Evolutionary conservation across 2,329 filamentous ascomycete species (phyloP).

Genomic region (Verticillium albo-atrum): DNA sequence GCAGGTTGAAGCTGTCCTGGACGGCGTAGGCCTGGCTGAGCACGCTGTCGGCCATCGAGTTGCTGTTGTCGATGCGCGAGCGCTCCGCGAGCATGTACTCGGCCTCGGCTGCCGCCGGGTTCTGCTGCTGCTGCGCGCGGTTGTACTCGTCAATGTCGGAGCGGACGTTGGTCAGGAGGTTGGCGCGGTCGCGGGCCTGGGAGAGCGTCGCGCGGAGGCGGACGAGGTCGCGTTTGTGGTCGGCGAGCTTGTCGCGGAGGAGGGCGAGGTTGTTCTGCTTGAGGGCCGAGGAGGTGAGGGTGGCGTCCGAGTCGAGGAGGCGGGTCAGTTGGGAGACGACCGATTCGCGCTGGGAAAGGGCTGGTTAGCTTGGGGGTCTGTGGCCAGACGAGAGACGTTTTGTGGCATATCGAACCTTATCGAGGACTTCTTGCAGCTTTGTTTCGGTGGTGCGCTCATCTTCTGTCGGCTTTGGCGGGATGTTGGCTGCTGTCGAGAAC

Average conservation of each 20-base stretch:
- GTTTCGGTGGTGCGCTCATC: constrained; percentile 77
- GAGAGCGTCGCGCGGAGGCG: constrained; percentile 70
- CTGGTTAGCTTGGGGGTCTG: constrained; percentile 5
- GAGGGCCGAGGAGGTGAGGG: constrained; percentile 82
- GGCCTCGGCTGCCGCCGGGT: constrained; percentile 78
- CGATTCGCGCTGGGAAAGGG: constrained; percentile 62
- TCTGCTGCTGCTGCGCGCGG: constrained; percentile 53
- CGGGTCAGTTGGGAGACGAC: constrained; percentile 79
- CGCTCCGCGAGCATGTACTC: constrained; percentile 98
- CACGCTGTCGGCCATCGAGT: constrained; percentile 84
- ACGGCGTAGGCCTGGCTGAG: constrained; percentile 95
- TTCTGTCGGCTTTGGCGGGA: constrained; percentile 77
- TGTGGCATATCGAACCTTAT: constrained; percentile 74
- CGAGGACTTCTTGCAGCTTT: constrained; percentile 78
- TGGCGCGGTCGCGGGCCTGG: constrained; percentile 79
- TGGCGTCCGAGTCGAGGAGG: constrained; percentile 87
- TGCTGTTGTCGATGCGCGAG: constrained; percentile 77
- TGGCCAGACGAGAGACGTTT: no score
- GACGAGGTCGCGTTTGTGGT: constrained; percentile 78
- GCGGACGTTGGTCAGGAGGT: constrained; percentile 85
- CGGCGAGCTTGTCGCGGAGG: constrained; percentile 82
- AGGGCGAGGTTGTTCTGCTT: constrained; percentile 95
- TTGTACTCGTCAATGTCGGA: constrained; percentile 84
- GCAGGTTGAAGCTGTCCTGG: constrained; percentile 82
- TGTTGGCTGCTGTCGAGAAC: constrained; percentile 74